Percentiles rank a stretch among this genome's conserved stretches.
phyloP scores from a whole-genome alignment of 768 basidiomycete species.

The Psilocybe cyanescens region DNA sequence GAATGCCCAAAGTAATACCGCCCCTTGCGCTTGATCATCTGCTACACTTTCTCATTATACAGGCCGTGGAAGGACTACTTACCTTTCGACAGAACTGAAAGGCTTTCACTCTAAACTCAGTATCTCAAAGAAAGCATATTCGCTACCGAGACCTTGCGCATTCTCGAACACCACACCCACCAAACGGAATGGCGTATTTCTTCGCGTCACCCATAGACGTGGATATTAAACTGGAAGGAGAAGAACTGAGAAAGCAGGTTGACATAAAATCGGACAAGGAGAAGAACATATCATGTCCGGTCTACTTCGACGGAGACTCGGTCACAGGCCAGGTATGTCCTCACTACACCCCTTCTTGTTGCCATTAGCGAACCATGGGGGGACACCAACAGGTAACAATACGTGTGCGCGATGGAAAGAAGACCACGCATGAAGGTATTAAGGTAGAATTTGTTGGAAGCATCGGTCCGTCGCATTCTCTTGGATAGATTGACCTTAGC shows the following conservation, averaged over 20 bases:
- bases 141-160: not conserved
- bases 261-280: slow-evolving; percentile 93
- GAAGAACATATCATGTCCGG: slow-evolving; percentile 80
- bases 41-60: not conserved
- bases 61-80: not conserved
- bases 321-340: slow-evolving; percentile 75
- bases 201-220: slow-evolving; percentile 91
- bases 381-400: slow-evolving; percentile 66
- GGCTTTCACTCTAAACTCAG: not conserved
- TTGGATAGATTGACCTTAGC: not conserved
- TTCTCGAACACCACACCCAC: not conserved
- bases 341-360: not conserved
- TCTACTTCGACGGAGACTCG: slow-evolving; percentile 97
- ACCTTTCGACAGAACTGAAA: not conserved
- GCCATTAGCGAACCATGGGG: not conserved
- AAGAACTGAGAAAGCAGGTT: slow-evolving; percentile 86
- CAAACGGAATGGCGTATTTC: slow-evolving; percentile 78
- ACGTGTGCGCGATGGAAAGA: slow-evolving; percentile 94
- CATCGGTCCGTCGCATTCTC: slow-evolving; percentile 66
- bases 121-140: not conserved
- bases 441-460: slow-evolving; percentile 97
- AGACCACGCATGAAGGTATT: slow-evolving; percentile 92
- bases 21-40: not conserved
- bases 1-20: not conserved
- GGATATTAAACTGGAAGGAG: slow-evolving; percentile 85